Percentiles rank a stretch among this genome's conserved stretches.
These are phyloP conservation scores for Citrus medica DNA, from an alignment of 345 rosid genomes.

Conservation along the genomic window DNA sequence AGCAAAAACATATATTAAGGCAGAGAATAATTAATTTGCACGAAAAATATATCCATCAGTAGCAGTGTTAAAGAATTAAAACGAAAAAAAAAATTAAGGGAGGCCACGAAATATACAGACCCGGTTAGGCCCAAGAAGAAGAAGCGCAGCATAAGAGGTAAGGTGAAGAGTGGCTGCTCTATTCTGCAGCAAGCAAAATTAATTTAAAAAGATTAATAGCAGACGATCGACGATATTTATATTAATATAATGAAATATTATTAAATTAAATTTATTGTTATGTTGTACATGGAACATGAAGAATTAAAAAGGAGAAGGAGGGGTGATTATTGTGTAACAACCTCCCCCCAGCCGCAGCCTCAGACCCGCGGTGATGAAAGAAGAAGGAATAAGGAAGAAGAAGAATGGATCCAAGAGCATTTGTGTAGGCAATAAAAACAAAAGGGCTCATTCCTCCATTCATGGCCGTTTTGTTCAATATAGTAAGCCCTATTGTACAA, in stretches of 20 bases:
- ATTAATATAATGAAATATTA: too few species aligned
- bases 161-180: constrained; percentile 39
- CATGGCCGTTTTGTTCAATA: constrained; percentile 59
- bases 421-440: constrained; percentile 69
- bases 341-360: constrained; percentile 28
- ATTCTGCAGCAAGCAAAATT: constrained; percentile 37
- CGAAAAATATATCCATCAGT: too few species aligned
- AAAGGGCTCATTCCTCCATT: constrained; percentile 74
- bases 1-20: neutral
- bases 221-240: too few species aligned
- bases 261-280: too few species aligned
- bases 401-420: constrained; percentile 50
- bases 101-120: constrained; percentile 24
- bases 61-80: too few species aligned
- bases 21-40: too few species aligned
- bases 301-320: neutral
- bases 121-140: constrained; percentile 81
- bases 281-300: too few species aligned
- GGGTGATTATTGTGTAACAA: neutral
- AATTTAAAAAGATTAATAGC: too few species aligned
- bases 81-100: too few species aligned
- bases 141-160: constrained; percentile 46
- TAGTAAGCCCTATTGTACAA: constrained; percentile 64
- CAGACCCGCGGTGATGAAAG: constrained; percentile 26
- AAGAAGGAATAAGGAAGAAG: constrained; percentile 65